phyloP scores from a whole-genome alignment of 2,329 filamentous ascomycete genomes.

The Nothophaeocryptopus gaeumannii region DNA sequence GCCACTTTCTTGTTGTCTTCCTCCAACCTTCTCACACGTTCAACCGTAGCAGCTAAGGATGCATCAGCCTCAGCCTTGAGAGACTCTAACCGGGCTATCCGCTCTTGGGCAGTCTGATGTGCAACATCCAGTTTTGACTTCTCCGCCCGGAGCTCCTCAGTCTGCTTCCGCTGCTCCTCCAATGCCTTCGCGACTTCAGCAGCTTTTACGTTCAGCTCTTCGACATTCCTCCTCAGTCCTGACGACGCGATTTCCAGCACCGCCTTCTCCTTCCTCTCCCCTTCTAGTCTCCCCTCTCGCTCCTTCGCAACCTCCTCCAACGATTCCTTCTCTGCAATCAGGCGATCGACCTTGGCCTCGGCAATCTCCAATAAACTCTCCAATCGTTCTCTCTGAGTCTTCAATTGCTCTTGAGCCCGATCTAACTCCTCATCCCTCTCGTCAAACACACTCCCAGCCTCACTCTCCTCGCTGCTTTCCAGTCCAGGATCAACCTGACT shows the following conservation, averaged over 20 bases:
- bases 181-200: slow-evolving; percentile 17
- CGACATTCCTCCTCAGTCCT: slow-evolving; percentile 12
- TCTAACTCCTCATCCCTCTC: slow-evolving; percentile 34
- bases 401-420: slow-evolving; percentile 27
- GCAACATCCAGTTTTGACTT: slow-evolving; percentile 9
- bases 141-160: slow-evolving; percentile 14
- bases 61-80: slow-evolving; percentile 20
- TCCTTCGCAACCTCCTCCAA: slow-evolving; percentile 7
- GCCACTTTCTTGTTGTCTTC: slow-evolving; percentile 19
- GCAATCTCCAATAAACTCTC: slow-evolving; percentile 35
- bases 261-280: slow-evolving; percentile 16
- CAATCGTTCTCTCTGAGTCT: slow-evolving; percentile 24
- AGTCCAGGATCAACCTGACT: slow-evolving; percentile 21
- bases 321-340: background rate
- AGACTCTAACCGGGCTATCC: slow-evolving; percentile 7
- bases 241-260: slow-evolving; percentile 15
- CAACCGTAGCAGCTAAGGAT: slow-evolving; percentile 11
- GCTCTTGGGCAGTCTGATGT: slow-evolving; percentile 12
- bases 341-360: slow-evolving; percentile 33
- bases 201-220: slow-evolving; percentile 16
- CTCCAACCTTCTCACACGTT: slow-evolving; percentile 21
- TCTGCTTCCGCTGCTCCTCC: slow-evolving; percentile 10
- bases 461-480: slow-evolving; percentile 25
- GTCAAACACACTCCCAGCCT: slow-evolving; percentile 30
- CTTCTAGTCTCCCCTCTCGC: slow-evolving; percentile 12